Conservation (phyloP, 306 rosid genomes). For the Castanospermum australe region DNA sequence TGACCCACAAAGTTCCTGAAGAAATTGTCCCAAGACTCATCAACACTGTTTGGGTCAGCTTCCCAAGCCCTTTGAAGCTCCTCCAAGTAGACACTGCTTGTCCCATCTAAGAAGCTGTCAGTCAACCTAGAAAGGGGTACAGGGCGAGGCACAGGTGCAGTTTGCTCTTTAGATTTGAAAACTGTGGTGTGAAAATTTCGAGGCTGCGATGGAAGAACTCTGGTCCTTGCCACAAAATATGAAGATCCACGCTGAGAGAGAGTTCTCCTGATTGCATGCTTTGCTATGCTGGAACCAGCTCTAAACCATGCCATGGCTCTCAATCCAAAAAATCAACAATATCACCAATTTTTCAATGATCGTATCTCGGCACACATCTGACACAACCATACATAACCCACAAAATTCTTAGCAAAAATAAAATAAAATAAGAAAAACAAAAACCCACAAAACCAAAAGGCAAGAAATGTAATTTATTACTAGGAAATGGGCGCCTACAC, state of each 20-base stretch:
- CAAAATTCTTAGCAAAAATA: neutral
- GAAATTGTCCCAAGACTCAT: conserved; percentile 98
- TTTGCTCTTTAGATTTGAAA: conserved; percentile 56
- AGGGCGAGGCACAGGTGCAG: conserved; percentile 77
- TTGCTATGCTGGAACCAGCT: conserved; percentile 73
- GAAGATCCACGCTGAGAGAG: conserved; percentile 56
- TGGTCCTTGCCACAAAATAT: conserved; percentile 48
- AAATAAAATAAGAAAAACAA: neutral
- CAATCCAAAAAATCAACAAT: conserved; percentile 23
- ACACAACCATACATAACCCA: neutral
- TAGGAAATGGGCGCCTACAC: neutral
- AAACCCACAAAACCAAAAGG: neutral
- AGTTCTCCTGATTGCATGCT: conserved; percentile 61
- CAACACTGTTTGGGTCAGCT: conserved; percentile 88
- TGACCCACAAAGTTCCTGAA: conserved; percentile 92
- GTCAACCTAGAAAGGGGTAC: conserved; percentile 93
- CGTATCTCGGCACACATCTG: conserved; percentile 22
- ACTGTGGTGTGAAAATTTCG: conserved; percentile 64
- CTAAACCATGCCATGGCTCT: conserved; percentile 84
- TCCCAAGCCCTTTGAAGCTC: conserved; percentile 99
- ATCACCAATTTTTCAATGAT: neutral
- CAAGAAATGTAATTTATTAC: neutral
- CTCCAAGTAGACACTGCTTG: conserved; percentile 91
- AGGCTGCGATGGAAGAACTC: conserved; percentile 51
- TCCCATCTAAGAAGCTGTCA: conserved; percentile 93